Evolutionary conservation across 2,329 filamentous ascomycete genomes (phyloP), one percentile per base, ranked within the genome.

Genomic region (Aspergillus japonicus): DNA sequence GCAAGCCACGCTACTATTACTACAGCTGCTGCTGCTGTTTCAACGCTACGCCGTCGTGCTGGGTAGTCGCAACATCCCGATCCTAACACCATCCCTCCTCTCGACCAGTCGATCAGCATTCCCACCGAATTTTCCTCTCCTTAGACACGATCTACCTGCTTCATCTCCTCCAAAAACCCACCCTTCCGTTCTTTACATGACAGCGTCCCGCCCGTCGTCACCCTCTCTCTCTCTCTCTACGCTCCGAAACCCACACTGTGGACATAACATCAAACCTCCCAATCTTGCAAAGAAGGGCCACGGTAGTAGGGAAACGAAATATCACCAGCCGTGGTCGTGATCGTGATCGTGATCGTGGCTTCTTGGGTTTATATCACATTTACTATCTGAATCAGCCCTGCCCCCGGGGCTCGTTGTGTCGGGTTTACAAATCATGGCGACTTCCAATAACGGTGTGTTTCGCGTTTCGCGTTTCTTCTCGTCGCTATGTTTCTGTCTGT

Each of bases 371-470:
- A 16, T 16, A 12, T 35, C 33, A 16, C 33, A 35, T 16, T 16
- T 16, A 35, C 11, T 16, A 5, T 12, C 14, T 6, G 14, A 35
- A 12, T 16, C 33, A 44, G 16, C 39, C 39, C 39, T 16, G 16
- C n/a, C 39, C 3, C 16, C 16, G 14, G 39, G 39, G 39, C 39
- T 19, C 16, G 11, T 35, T 35, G 5, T 5, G 5, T 35, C 14
- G 33, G 14, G 33, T 44, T 8, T 6, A 44, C 16, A 44, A 53
- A 68, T 56, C 58, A 76, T 76, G 74, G 68, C 73, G 66, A 66
- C 73, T 35, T 75, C 74, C 5, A 44, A 44, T 67, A 73, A 73
- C 59, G 69, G 71, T 55, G 74, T 76, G 69, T 62, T 48, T 58
- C 54, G 23, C 12, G 11, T 39, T 39, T n/a, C n/a, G n/a, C 21